Base-by-base conservation (phyloP, 2,329 filamentous ascomycete species). In the Trichoderma harzianum region DNA sequence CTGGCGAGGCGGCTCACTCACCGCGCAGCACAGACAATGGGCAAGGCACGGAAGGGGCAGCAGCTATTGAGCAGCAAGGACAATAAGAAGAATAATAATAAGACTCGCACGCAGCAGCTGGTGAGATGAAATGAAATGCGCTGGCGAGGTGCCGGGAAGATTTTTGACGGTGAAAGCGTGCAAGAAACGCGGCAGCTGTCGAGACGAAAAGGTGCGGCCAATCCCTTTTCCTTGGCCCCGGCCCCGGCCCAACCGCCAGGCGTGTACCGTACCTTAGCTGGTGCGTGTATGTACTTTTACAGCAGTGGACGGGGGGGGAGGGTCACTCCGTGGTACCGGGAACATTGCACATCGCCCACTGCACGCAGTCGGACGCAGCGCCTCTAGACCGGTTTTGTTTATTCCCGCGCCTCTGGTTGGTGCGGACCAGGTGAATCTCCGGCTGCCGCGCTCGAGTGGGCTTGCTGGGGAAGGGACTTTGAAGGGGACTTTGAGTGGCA, bases 191-290 rank as follows among this genome's bases (percentile, higher is more conserved):
- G 57, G 70, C 70, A 58, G 64, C 36, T 39, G 30, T 39, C 53
- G 65, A 68, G 51, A 51, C 26, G 60, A 61, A 64, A 72, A 69
- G 39, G 65, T 28, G 39, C 60, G 64, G 43, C 58, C 70, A 69
- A 66, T 70, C 71, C 71, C 65, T 64, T 72, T 72, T 70, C 55
- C n/a, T n/a, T n/a, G n/a, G n/a, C n/a, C n/a, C n/a, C n/a, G 39
- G 21, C 66, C 66, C 55, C 65, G 64, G 64, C 47, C 53, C 61
- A 64, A 65, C 69, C 69, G 61, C 61, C 43, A 57, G 51, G 30
- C 30, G 26, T 30, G 62, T 51, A n/a, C 58, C 34, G 58, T 62
- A 47, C 36, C 36, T 43, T 43, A 18, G 32, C 32, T 34, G 39
- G n/a, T 36, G 34, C 34, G 34, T 36, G 34, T 18, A 39, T 36